Conservation (phyloP, 2,329 filamentous ascomycete genomes). For the Calycina herbarum region DNA sequence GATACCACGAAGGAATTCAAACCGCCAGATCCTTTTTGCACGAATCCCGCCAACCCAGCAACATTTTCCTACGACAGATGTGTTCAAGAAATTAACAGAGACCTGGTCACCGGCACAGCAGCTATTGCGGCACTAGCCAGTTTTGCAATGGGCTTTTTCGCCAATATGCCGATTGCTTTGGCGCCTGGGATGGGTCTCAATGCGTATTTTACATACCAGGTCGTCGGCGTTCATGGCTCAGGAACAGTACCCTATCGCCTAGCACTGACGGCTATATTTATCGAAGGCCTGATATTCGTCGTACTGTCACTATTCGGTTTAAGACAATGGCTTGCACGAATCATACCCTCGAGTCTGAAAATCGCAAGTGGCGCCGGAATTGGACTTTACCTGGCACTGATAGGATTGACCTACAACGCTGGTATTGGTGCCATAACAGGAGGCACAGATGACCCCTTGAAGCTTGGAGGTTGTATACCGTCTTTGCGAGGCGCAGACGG, state of each 20-base stretch:
- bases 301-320: conserved; percentile 76
- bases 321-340: conserved; percentile 83
- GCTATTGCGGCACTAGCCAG: conserved; percentile 76
- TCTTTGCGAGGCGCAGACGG: conserved; percentile 43
- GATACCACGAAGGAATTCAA: conserved; percentile 13
- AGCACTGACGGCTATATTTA: conserved; percentile 82
- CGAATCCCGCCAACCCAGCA: conserved; percentile 39
- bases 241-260: conserved; percentile 73
- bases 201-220: conserved; percentile 78
- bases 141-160: conserved; percentile 82
- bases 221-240: conserved; percentile 74
- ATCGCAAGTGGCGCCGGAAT: conserved; percentile 84
- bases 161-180: conserved; percentile 71
- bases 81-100: conserved; percentile 52
- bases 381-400: conserved; percentile 71
- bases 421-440: conserved; percentile 80
- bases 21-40: conserved; percentile 25
- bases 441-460: conserved; percentile 64
- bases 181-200: conserved; percentile 81
- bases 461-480: conserved; percentile 61
- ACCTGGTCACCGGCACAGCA: conserved; percentile 81
- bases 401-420: conserved; percentile 75
- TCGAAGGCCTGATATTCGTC: conserved; percentile 85
- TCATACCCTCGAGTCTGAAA: conserved; percentile 82
- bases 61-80: conserved; percentile 69